Percentiles rank a stretch among this genome's conserved stretches.
Evolutionary conservation across 805 yeast species (phyloP).

Genomic region (Saccharomycopsis sp.): DNA sequence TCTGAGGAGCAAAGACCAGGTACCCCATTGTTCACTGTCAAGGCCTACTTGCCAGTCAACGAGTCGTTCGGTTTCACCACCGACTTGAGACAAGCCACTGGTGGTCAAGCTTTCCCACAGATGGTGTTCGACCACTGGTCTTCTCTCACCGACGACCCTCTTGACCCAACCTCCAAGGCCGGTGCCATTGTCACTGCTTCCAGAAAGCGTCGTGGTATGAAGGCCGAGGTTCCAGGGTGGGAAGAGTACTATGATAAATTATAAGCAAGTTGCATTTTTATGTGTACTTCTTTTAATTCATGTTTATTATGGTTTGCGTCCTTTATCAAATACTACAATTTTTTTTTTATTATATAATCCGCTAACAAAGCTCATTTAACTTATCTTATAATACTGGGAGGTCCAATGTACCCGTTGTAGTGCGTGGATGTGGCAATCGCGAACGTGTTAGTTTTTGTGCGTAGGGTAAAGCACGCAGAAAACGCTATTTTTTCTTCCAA

Average conservation of each 20-base stretch:
- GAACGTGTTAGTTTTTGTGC: too few relatives aligned
- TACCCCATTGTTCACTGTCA: slow-evolving; percentile 98
- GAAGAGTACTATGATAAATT: slow-evolving; percentile 97
- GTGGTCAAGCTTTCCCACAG: slow-evolving; percentile 99
- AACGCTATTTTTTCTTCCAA: too few relatives aligned
- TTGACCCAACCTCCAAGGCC: slow-evolving; percentile 73
- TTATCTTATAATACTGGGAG: background rate
- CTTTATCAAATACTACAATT: background rate
- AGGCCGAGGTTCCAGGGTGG: slow-evolving; percentile 97
- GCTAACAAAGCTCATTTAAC: background rate
- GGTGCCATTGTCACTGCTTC: slow-evolving; percentile 57
- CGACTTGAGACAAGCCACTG: slow-evolving; percentile 99
- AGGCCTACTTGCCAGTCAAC: slow-evolving; percentile 99
- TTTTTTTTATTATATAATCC: background rate
- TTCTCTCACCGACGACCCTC: slow-evolving; percentile 83
- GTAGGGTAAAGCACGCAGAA: too few relatives aligned
- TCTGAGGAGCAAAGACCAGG: slow-evolving; percentile 99
- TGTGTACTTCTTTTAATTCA: background rate
- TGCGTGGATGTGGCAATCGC: background rate
- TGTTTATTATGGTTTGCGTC: background rate
- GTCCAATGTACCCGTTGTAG: background rate
- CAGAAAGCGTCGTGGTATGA: slow-evolving; percentile 96
- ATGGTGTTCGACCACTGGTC: slow-evolving; percentile 99
- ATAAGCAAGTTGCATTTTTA: slow-evolving; percentile 36
- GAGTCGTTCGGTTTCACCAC: slow-evolving; percentile 99